phyloP scores from a whole-genome alignment of 495 filamentous ascomycete species.

The Penicillium cosmopolitanum region DNA sequence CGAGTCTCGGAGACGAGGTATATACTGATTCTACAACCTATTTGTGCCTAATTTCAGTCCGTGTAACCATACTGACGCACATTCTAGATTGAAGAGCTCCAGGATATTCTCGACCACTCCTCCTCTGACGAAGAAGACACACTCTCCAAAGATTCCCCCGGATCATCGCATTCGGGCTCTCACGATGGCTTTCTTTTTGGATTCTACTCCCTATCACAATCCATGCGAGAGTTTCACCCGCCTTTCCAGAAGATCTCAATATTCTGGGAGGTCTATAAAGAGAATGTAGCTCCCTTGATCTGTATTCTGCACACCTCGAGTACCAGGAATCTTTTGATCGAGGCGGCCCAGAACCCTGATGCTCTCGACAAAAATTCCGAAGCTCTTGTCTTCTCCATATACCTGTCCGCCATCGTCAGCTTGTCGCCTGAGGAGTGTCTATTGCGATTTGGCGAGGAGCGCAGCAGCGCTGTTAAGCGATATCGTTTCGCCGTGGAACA shows the following conservation, averaged over 20 bases:
- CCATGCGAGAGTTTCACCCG: conserved; percentile 54
- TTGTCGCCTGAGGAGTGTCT: conserved; percentile 54
- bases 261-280: conserved; percentile 69
- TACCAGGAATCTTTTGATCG: conserved; percentile 49
- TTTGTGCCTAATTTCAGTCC: not conserved
- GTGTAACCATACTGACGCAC: conserved; percentile 10
- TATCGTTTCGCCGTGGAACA: conserved; percentile 85
- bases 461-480: conserved; percentile 53
- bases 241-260: conserved; percentile 63
- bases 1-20: conserved; percentile 85
- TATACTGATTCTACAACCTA: conserved; percentile 5
- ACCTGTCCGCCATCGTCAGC: conserved; percentile 73
- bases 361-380: conserved; percentile 64
- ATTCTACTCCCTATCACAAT: conserved; percentile 61
- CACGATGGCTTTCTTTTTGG: conserved; percentile 74
- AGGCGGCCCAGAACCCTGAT: conserved; percentile 54
- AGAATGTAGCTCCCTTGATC: conserved; percentile 74
- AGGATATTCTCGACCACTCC: conserved; percentile 67
- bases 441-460: conserved; percentile 40
- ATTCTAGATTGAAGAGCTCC: conserved; percentile 69
- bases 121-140: conserved; percentile 67
- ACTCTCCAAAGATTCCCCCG: conserved; percentile 63
- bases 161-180: conserved; percentile 50
- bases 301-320: conserved; percentile 69
- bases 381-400: conserved; percentile 77